Percentiles rank a stretch among this genome's conserved stretches.
Conservation (phyloP, 1,139 yeast species). For the Arxiozyma heterogenica region DNA sequence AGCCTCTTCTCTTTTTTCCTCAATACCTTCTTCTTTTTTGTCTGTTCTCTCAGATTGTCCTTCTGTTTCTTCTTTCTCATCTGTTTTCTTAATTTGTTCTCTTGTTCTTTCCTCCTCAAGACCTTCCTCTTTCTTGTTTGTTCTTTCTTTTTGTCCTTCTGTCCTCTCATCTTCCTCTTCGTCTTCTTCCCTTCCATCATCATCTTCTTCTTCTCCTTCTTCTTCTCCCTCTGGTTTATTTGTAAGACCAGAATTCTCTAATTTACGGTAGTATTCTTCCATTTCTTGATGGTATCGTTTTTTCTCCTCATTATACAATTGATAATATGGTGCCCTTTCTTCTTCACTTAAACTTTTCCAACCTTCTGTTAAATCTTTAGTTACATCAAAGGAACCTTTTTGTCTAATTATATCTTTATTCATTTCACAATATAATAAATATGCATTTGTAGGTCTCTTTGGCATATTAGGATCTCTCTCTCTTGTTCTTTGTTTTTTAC, state of each 20-base stretch:
- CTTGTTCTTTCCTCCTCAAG: neutral
- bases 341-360: conserved; percentile 74
- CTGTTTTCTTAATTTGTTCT: no score
- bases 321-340: conserved; percentile 65
- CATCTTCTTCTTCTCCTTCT: conserved; percentile 15
- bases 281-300: conserved; percentile 67
- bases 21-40: neutral
- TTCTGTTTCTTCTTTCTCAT: no score
- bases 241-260: conserved; percentile 11
- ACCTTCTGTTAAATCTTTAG: conserved; percentile 71
- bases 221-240: conserved; percentile 7
- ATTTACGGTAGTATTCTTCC: conserved; percentile 30
- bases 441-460: conserved; percentile 84
- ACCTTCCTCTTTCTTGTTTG: conserved; percentile 6
- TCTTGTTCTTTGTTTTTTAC: conserved; percentile 16
- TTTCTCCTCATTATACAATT: conserved; percentile 71
- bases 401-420: conserved; percentile 68
- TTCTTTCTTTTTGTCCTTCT: neutral
- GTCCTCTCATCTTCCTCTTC: neutral
- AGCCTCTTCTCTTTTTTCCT: neutral
- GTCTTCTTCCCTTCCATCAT: conserved; percentile 8
- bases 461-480: conserved; percentile 75
- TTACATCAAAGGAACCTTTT: conserved; percentile 52
- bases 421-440: conserved; percentile 75
- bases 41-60: conserved; percentile 5